Evolutionary conservation across 192 early-diverging fungal genomes (phyloP), one percentile per base, ranked within the genome.

Genomic region (Mortierella alpina): DNA sequence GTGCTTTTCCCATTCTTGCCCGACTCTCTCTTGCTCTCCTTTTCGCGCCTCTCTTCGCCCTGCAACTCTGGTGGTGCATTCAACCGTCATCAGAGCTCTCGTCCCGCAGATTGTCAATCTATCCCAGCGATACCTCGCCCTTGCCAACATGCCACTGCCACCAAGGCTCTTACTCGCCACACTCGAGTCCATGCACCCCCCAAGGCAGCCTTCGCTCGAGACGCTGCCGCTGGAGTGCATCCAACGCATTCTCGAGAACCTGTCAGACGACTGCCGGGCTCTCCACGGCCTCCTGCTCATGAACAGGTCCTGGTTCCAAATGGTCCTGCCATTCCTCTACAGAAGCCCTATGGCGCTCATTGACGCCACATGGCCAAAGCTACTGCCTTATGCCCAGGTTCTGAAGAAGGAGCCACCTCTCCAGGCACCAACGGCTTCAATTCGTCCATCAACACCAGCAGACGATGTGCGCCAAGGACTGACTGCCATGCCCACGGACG

Each of bases 181-280:
- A 31, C 31, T 31, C 31, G 31, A 31, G 31, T 3, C 31, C 31
- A 57, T 22, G 44, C 41, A 42, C 40, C 45, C 46, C 15, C 50
- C 18, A 45, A 2, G 13, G 45, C 31, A 31, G 17, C 45, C 57
- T 6, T 64, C 74, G 14, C 68, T 79, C 4, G 70, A 82, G 22
- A 68, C 41, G 31, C 67, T 83, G 4, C 81, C 81, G 0, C 49
- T 75, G 11, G 72, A 83, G 56, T 77, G 81, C 81, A 83, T 83
- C 48, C 73, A 83, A 47, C 44, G 42, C 15, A 76, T 83, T 51
- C 73, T 75, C 22, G 63, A 57, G 23, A 62, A 72, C 55, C 73
- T 83, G 48, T 70, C 66, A 0, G 15, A 20, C 41, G 63, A 77
- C 48, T 72, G 81, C 40, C 68, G 76, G 67, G 59, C 77, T 11